Evolutionary conservation across 129 eudicot genomes (phyloP).

Genomic region (Sambucus nigra): DNA sequence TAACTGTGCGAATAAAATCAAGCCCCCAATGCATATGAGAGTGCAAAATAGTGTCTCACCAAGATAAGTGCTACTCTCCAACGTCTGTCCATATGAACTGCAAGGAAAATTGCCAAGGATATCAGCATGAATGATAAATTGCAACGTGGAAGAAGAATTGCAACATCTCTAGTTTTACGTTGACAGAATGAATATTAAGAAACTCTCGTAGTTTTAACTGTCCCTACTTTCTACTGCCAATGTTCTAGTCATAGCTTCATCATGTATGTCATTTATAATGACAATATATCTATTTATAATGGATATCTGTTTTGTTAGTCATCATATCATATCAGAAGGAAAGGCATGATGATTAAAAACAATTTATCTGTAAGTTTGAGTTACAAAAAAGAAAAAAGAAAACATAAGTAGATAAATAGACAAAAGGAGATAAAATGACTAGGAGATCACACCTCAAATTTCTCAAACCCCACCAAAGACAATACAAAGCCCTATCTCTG

Average conservation of each 20-base stretch:
- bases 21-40: conserved; percentile 52
- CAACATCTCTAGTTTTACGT: too few relatives aligned
- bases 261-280: too few relatives aligned
- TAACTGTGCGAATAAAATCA: conserved; percentile 68
- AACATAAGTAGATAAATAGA: too few relatives aligned
- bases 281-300: too few relatives aligned
- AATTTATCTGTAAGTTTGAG: too few relatives aligned
- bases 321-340: too few relatives aligned
- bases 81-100: conserved; percentile 87
- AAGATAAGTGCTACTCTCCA: conserved; percentile 65
- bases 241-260: too few relatives aligned
- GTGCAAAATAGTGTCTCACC: conserved; percentile 76
- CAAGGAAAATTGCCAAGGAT: conserved; percentile 9
- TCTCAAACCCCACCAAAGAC: conserved; percentile 98
- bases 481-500: conserved; percentile 66
- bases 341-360: too few relatives aligned
- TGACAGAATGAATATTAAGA: too few relatives aligned
- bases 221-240: too few relatives aligned
- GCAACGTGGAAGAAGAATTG: neutral
- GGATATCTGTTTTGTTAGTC: too few relatives aligned
- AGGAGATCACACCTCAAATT: conserved; percentile 55
- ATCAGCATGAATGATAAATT: neutral
- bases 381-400: neutral
- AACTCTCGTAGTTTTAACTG: too few relatives aligned
- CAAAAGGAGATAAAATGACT: neutral